Evolutionary conservation across 2,329 filamentous ascomycete genomes (phyloP), one percentile per base, ranked within the genome.

Genomic region (Tolypocladium inflatum): DNA sequence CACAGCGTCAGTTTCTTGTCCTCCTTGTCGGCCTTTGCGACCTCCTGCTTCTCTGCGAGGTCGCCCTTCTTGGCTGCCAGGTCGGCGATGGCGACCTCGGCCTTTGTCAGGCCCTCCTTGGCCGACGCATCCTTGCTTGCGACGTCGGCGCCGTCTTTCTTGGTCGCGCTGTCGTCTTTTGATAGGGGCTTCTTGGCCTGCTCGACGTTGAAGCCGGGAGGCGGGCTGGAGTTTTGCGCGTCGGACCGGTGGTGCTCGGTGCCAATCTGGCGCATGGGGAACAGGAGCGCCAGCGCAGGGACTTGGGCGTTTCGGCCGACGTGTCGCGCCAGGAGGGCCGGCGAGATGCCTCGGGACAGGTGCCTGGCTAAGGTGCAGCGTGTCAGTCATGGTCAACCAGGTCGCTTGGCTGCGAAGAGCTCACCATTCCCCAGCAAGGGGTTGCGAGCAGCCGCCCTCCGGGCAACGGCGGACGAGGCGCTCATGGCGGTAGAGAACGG

Each of bases 171-270:
- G 37, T 68, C 66, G 57, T 87, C 83, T 67, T 84, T 83, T 2
- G 85, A 75, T 54, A 94, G 77, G 15, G 91, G 89, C 71, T 91
- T 93, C 82, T 91, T 93, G 64, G 92, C 92, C 76, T 91, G 81
- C 68, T 93, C 87, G n/a, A 89, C 79, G 70, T 94, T 92, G 79
- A 96, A 97, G 35, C 92, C 92, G 17, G 91, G 92, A 58, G 92
- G 92, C 51, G 91, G 92, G 54, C 83, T 86, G 57, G 80, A 78
- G 55, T 81, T 76, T 41, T 73, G 73, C 33, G 74, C 70, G 60
- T 78, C 74, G 56, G 79, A 71, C 58, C 77, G 76, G 69, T 84
- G 82, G 62, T 82, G 79, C 59, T 86, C 82, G 65, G 84, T 87
- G 53, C 80, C 78, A 65, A 85, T 74, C 65, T 73, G 71, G 67